These are phyloP conservation scores for Tilletiaria anomala DNA, from an alignment of 1,284 basidiomycete genomes.

Conservation along the genomic window DNA sequence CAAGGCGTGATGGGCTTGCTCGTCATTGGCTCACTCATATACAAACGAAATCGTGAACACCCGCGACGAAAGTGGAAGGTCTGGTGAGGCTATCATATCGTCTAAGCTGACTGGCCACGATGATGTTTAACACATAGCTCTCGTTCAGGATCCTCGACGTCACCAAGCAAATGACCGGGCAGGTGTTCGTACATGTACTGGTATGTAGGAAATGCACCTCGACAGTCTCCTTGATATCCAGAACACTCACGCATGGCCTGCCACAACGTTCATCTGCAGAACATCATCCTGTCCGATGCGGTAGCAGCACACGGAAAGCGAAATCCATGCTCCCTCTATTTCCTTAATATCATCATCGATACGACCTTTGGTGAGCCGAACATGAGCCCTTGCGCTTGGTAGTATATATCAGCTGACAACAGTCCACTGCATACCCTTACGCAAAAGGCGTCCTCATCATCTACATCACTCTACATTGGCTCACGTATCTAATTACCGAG, in stretches of 20 bases:
- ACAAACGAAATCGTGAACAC: conserved; percentile 73
- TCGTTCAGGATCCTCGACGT: conserved; percentile 16
- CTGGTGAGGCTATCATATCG: conserved; percentile 49
- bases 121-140: not conserved
- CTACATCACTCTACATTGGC: conserved; percentile 58
- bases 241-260: too few species aligned
- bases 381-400: too few species aligned
- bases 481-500: conserved; percentile 56
- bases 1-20: conserved; percentile 74
- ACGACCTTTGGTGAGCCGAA: conserved; percentile 87
- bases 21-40: conserved; percentile 67
- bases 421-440: too few species aligned
- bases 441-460: conserved; percentile 74
- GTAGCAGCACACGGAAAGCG: conserved; percentile 9
- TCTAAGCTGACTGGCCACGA: not conserved
- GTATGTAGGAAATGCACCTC: too few species aligned
- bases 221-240: too few species aligned
- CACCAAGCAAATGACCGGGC: conserved; percentile 68
- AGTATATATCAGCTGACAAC: too few species aligned
- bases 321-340: conserved; percentile 49
- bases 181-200: conserved; percentile 57
- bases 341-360: conserved; percentile 84
- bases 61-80: conserved; percentile 79
- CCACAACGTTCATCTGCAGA: conserved; percentile 73
- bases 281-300: conserved; percentile 49